A percentile compares a stretch with the other conserved stretches of the same genome.
phyloP scores from a whole-genome alignment of 1,139 yeast species.

The Sugiyamaella xylanicola region DNA sequence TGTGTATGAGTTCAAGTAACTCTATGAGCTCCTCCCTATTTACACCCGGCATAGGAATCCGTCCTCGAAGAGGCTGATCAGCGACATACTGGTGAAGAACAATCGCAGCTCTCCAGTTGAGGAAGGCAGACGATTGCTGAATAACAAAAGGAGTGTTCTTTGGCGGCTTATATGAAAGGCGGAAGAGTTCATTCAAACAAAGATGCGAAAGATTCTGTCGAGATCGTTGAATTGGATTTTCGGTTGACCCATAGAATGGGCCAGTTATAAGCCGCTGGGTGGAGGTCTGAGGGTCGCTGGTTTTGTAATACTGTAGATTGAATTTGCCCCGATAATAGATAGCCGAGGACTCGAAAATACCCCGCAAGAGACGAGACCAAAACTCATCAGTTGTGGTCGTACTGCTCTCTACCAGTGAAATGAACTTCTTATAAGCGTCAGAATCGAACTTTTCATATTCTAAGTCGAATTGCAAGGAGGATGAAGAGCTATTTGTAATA shows the following conservation, averaged over 20 bases:
- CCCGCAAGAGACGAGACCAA: constrained; percentile 49
- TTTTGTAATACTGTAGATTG: constrained; percentile 34
- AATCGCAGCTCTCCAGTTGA: constrained; percentile 54
- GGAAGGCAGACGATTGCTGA: constrained; percentile 43
- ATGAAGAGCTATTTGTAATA: constrained; percentile 33
- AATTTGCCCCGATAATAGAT: constrained; percentile 49
- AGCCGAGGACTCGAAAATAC: constrained; percentile 54
- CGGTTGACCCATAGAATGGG: constrained; percentile 53
- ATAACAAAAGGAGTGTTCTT: constrained; percentile 19
- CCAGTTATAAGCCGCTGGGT: constrained; percentile 18
- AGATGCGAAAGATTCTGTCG: constrained; percentile 49
- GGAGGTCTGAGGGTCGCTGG: constrained; percentile 5
- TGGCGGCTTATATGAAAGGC: constrained; percentile 40
- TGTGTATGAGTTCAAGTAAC: constrained; percentile 29
- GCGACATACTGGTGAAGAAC: constrained; percentile 55
- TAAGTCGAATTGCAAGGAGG: constrained; percentile 18
- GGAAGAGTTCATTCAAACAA: constrained; percentile 52
- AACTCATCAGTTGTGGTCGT: constrained; percentile 36
- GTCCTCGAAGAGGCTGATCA: constrained; percentile 54
- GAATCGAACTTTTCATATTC: constrained; percentile 54
- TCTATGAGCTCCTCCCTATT: constrained; percentile 52
- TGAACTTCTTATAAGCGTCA: constrained; percentile 50
- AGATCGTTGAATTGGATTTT: constrained; percentile 42
- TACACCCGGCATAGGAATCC: constrained; percentile 56
- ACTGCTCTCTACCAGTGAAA: constrained; percentile 48